Evolutionary conservation across 768 basidiomycete genomes (phyloP), one percentile per base, ranked within the genome.

Genomic region (Hypholoma fasciculare): DNA sequence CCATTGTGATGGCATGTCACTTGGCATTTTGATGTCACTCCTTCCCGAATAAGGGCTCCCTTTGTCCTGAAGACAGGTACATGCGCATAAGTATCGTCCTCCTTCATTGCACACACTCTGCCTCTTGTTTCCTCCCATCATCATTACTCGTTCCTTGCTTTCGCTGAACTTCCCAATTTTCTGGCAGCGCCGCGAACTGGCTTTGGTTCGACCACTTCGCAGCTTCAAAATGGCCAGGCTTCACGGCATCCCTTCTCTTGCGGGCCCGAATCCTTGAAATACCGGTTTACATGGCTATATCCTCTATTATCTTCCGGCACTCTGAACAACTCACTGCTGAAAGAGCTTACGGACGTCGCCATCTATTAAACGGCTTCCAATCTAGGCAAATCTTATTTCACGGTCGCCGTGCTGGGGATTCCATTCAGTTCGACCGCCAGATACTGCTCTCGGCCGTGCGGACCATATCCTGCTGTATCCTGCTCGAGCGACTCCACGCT

Each of bases 1-100:
- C 43, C 30, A 34, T 27, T 36, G 14, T 16, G 16, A n/a, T 20
- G 26, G 8, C 19, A 27, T 11, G 26, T 26, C 26, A 34, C 48
- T 19, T 1, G 43, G 17, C 43, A 49, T 46, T 20, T 8, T 49
- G 48, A 49, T 30, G 49, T 52, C 46, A 39, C 43, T 30, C 46
- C 36, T 50, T 60, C 52, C 37, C 51, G 47, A 55, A 48, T 40
- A 37, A 51, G 48, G 23, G 34, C 23, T 59, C 49, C 60, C 57
- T 59, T 57, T 64, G 60, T 61, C 52, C 19, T 54, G 27, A 48
- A 52, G 42, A 36, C 23, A 34, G 14, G 34, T 44, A 36, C n/a
- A 13, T 37, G 12, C 39, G 12, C n/a, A 42, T 16, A 42, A 42
- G 16, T 16, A 42, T 16, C 17, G 40, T 3, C 40, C 40, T 5